Evolutionary conservation across 495 filamentous ascomycete species (phyloP).

Genomic region (Lophium mytilinum): DNA sequence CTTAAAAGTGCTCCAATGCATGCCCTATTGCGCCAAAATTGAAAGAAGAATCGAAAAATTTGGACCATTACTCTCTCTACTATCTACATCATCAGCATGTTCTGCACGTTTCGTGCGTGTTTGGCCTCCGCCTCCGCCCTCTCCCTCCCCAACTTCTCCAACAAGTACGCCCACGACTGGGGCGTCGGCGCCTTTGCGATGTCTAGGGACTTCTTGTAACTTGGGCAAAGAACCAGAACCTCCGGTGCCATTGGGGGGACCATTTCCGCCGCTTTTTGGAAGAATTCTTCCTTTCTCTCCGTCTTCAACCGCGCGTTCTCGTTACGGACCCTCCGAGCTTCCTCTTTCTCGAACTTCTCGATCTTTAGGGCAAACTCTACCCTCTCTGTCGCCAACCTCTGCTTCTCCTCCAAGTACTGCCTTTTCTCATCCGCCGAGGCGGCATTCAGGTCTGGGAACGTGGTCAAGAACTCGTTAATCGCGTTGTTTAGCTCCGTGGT

Average conservation of each 20-base stretch:
- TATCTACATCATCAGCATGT: too few relatives aligned
- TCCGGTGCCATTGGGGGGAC: constrained; percentile 13
- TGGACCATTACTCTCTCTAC: too few relatives aligned
- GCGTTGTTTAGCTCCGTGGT: constrained; percentile 9
- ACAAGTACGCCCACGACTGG: constrained; percentile 18
- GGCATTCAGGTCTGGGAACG: constrained; percentile 2
- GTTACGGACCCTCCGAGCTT: constrained; percentile 1
- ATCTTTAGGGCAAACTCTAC: constrained; percentile 15
- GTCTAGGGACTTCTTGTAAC: constrained; percentile 13
- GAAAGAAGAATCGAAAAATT: too few relatives aligned
- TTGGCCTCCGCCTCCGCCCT: constrained; percentile 9
- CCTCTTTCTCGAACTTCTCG: constrained; percentile 17
- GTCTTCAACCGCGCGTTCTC: constrained; percentile 13
- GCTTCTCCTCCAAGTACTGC: constrained; percentile 12
- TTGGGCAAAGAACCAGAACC: constrained; percentile 8
- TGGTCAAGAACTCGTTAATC: constrained; percentile 7
- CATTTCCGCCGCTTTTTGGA: constrained; percentile 11
- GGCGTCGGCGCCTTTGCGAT: constrained; percentile 21
- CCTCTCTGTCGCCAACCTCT: constrained; percentile 4
- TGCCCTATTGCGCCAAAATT: too few relatives aligned
- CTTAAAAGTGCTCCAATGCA: too few relatives aligned
- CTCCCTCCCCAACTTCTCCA: constrained; percentile 22
- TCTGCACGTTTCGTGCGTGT: too few relatives aligned
- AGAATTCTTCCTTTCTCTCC: constrained; percentile 15
- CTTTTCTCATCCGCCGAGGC: constrained; percentile 8